Base-by-base conservation (phyloP, 2,329 filamentous ascomycete species). In the Chalaropsis thielavioides region DNA sequence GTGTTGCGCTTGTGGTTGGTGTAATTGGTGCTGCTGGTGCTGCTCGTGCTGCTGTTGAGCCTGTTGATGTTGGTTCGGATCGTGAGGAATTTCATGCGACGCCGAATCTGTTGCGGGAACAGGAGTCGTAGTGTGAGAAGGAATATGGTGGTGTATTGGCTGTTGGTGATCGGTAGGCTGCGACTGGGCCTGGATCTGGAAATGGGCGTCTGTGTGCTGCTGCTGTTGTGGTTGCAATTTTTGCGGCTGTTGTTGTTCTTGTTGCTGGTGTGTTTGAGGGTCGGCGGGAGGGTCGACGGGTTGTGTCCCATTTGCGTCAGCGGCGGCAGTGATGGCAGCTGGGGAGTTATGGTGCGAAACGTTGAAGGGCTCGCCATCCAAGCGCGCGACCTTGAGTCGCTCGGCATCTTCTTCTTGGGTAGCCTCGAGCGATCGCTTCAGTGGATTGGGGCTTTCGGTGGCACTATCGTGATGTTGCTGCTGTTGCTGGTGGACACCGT, bases 361-460 rank as follows among this genome's bases (percentile, higher is more conserved):
- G 38, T 51, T 51, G 19, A 63, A 40, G 56, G 24, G 27, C 24
- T 51, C 35, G 13, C 54, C 51, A 10, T 61, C 66, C 22, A 67
- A 44, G 13, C 66, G 63, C 60, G 66, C 63, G 27, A 67, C 58
- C 54, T 67, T 67, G 17, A 67, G 35, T 22, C 63, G n/a, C 11
- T 27, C 46, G 46, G 62, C 40, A 24, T 67, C 58, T 41, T 65
- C 66, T n/a, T 63, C 44, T 38, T 63, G 44, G 8, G 8, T 10
- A 5, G 46, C 40, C 69, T 79, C 76, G 60, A 77, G 76, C 31
- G 72, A 71, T 64, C 77, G 72, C 72, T 79, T 79, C 65, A 77
- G 73, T 62, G 76, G 74, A 68, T 74, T 75, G 54, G 73, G 70
- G 61, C 73, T 56, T 22, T 27, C 67, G 70, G 71, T 49, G 71